These are phyloP conservation scores for Aspergillus pseudoviridinutans DNA, from an alignment of 2,329 filamentous ascomycete genomes.

Conservation along the genomic window DNA sequence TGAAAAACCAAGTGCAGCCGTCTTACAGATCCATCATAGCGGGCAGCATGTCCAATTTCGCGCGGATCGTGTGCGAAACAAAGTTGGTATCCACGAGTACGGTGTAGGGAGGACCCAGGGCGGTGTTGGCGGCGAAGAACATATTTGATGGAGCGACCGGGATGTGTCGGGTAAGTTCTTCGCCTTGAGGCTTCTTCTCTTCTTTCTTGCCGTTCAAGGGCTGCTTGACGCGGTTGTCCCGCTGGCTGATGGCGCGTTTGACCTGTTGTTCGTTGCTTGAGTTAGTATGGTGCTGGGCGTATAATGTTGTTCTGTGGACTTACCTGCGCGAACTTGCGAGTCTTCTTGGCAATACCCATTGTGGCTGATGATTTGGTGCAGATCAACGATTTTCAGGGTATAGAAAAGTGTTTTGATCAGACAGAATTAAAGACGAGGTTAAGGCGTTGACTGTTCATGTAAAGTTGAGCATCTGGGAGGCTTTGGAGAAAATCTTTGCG, in stretches of 20 bases:
- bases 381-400: neutral
- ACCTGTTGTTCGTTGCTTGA: constrained; percentile 5
- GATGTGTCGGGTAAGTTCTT: constrained; percentile 14
- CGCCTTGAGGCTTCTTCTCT: constrained; percentile 13
- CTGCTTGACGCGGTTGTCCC: constrained; percentile 20
- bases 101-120: constrained; percentile 76
- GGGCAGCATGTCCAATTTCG: constrained; percentile 82
- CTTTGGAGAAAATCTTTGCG: neutral
- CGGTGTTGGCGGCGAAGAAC: constrained; percentile 87
- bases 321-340: constrained; percentile 81
- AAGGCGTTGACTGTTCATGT: neutral
- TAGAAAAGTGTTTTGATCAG: neutral
- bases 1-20: neutral
- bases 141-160: constrained; percentile 65
- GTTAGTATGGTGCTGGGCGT: constrained; percentile 19
- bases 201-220: constrained; percentile 4
- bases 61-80: constrained; percentile 81
- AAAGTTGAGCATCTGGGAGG: neutral
- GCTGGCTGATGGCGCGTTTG: constrained; percentile 19
- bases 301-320: constrained; percentile 63
- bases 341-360: constrained; percentile 92
- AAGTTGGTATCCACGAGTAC: constrained; percentile 88
- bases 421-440: neutral
- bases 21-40: constrained; percentile 74
- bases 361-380: neutral